These are phyloP conservation scores for Plectranthus barbatus DNA, from an alignment of 257 asterid genomes.

Conservation along the genomic window DNA sequence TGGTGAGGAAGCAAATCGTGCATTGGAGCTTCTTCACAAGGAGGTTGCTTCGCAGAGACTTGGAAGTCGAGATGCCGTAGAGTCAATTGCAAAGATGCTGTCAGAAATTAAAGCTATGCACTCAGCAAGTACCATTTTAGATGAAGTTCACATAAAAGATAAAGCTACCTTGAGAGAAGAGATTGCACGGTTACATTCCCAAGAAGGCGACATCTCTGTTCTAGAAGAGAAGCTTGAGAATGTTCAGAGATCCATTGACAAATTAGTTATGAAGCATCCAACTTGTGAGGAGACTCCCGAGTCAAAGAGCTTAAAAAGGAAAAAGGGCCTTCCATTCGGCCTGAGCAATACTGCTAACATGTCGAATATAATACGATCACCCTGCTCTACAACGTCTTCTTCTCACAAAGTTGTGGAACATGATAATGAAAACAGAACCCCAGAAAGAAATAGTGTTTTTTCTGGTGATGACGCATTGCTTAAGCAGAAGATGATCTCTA, in stretches of 20 bases:
- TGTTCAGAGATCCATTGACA: constrained; percentile 78
- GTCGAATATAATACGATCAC: constrained; percentile 66
- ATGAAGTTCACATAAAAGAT: constrained; percentile 41
- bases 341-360: constrained; percentile 70
- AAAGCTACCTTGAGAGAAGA: constrained; percentile 78
- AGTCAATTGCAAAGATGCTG: constrained; percentile 66
- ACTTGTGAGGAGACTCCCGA: constrained; percentile 49
- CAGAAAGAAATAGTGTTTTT: constrained; percentile 29
- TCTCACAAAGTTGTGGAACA: constrained; percentile 37
- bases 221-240: constrained; percentile 78
- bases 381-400: constrained; percentile 64
- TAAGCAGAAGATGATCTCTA: constrained; percentile 28
- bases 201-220: constrained; percentile 55
- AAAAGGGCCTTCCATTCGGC: constrained; percentile 58
- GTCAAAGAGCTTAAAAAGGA: constrained; percentile 44
- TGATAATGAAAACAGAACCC: constrained; percentile 68
- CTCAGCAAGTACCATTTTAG: constrained; percentile 35
- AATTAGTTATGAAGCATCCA: constrained; percentile 49
- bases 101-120: constrained; percentile 77
- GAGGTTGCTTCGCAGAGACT: constrained; percentile 74
- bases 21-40: constrained; percentile 86
- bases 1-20: constrained; percentile 90
- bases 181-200: constrained; percentile 68
- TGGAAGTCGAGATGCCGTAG: constrained; percentile 64
- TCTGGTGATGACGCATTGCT: constrained; percentile 17